phyloP scores from a whole-genome alignment of 2,329 filamentous ascomycete species.

The Aspergillus sp. region DNA sequence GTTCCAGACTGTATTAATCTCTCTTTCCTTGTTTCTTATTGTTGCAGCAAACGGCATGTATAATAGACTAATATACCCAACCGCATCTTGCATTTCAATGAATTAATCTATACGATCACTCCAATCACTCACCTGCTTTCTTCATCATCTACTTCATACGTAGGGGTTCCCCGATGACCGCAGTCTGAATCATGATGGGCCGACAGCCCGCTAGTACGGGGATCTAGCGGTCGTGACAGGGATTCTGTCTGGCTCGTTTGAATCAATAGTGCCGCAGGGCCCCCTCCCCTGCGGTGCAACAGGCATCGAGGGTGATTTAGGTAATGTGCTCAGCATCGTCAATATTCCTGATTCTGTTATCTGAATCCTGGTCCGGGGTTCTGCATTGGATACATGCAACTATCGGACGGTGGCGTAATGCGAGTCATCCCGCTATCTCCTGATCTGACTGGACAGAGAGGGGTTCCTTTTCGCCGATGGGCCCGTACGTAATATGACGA shows the following conservation, averaged over 20 bases:
- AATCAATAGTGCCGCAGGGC: not conserved
- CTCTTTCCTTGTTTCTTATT: constrained; percentile 11
- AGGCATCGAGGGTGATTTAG: not conserved
- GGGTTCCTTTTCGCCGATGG: not conserved
- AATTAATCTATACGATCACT: constrained; percentile 13
- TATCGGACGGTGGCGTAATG: not conserved
- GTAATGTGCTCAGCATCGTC: not conserved
- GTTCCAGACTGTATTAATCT: constrained; percentile 14
- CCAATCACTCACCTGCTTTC: constrained; percentile 4
- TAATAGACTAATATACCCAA: constrained; percentile 40
- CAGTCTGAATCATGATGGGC: constrained; percentile 7
- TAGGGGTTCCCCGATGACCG: constrained; percentile 5
- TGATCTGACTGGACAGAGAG: not conserved
- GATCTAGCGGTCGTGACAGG: not conserved
- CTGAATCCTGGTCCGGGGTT: not conserved
- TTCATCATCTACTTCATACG: not conserved
- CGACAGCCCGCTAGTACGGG: not conserved
- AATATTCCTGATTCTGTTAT: not conserved
- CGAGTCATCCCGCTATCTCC: not conserved
- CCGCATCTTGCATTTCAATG: constrained; percentile 21
- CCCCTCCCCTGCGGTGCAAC: not conserved
- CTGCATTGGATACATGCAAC: not conserved
- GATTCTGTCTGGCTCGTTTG: not conserved
- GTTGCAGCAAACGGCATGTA: constrained; percentile 32
- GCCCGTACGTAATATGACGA: constrained; percentile 11